These are phyloP conservation scores for Backusella liffmaniae DNA, from an alignment of 192 early-diverging fungal species.

Conservation along the genomic window DNA sequence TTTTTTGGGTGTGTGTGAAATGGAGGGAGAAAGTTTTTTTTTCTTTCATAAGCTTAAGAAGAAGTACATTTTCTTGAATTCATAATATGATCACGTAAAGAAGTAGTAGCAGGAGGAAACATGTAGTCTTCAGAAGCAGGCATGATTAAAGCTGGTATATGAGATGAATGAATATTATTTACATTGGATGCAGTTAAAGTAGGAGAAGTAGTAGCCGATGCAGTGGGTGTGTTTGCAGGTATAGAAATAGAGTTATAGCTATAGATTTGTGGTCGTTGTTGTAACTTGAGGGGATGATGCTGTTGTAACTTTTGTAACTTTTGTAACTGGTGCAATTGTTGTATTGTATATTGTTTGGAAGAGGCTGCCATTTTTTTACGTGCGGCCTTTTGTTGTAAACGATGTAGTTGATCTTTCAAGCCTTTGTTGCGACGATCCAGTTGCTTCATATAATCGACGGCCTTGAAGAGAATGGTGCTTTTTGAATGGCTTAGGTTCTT, in stretches of 20 bases:
- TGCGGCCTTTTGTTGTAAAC: slow-evolving; percentile 12
- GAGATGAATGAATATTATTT: slow-evolving; percentile 12
- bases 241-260: slow-evolving; percentile 15
- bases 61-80: background rate
- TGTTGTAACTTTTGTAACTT: background rate
- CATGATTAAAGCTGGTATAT: slow-evolving; percentile 15
- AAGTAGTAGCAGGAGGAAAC: background rate
- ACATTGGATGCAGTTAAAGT: slow-evolving; percentile 4
- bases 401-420: slow-evolving; percentile 16
- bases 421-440: slow-evolving; percentile 56
- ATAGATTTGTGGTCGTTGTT: background rate
- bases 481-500: slow-evolving; percentile 65
- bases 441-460: slow-evolving; percentile 63
- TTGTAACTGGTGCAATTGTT: slow-evolving; percentile 2
- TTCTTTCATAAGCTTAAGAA: background rate
- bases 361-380: background rate
- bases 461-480: slow-evolving; percentile 64
- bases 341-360: slow-evolving; percentile 11
- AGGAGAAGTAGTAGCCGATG: slow-evolving; percentile 13
- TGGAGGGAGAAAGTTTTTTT: background rate
- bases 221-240: slow-evolving; percentile 9
- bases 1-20: background rate
- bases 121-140: slow-evolving; percentile 12
- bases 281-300: background rate
- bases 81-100: background rate